Evolutionary conservation across 768 basidiomycete species (phyloP), one percentile per base, ranked within the genome.

Genomic region (Mycena rebaudengoi): DNA sequence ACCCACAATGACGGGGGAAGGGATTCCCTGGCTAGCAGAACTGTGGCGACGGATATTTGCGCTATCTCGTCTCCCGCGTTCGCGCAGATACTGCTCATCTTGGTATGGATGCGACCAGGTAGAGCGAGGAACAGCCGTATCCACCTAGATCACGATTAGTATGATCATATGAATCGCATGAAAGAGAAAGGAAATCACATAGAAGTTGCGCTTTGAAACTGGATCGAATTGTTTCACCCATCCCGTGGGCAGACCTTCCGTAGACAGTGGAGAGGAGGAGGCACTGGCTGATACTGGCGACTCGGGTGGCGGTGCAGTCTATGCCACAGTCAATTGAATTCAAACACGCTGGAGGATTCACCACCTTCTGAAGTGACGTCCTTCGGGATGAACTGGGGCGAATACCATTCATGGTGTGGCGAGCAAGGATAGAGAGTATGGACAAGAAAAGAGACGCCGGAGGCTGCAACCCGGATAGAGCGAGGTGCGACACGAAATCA

Each of bases 191-290:
- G 30, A 39, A 10, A 48, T 37, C 49, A 68, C 66, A 45, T 68
- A 68, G 51, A 68, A 68, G 41, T 68, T 14, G 25, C 66, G 62
- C 21, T 61, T 26, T 1, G 62, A 60, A 10, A 26, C 54, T 37
- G 62, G 48, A 51, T 68, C 66, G 41, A 44, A 68, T 48, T 68
- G 66, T n/a, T 68, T 68, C 20, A 68, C 44, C 66, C 66, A 68
- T 5, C 62, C 62, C 11, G 58, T 53, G 4, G 66, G 66, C 37
- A 68, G 62, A 46, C 43, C 14, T 10, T 64, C 62, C 7, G 58
- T 21, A 14, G 58, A 50, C n/a, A 53, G 45, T 13, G 64, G 46
- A 2, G 59, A 65, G 13, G n/a, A n/a, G n/a, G n/a, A n/a, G n/a
- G n/a, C n/a, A n/a, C n/a, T n/a, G n/a, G n/a, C n/a, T n/a, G n/a